Evolutionary conservation across 225 moss, liverwort and hornwort species (phyloP).

Genomic region (Physcomitrium patens): DNA sequence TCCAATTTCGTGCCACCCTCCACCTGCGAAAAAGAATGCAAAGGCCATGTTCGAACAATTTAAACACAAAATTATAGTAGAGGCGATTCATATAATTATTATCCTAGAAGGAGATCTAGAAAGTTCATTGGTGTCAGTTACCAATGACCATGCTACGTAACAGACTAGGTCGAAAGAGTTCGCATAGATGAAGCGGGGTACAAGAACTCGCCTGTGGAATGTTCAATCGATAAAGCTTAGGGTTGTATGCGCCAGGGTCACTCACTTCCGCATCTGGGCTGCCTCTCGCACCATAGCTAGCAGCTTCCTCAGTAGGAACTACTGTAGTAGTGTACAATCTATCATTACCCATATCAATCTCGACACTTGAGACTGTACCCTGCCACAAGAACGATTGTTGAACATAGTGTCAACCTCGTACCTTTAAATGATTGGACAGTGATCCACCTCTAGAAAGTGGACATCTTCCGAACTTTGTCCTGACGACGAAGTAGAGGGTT

Average conservation of each 20-base stretch:
- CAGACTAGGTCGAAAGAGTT: background rate
- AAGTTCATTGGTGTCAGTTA: background rate
- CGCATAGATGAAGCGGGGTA: background rate
- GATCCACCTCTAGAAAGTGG: background rate
- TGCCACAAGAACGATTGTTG: constrained; percentile 21
- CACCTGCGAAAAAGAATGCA: constrained; percentile 45
- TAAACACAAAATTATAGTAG: background rate
- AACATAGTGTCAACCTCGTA: constrained; percentile 11
- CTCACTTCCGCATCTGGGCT: constrained; percentile 54
- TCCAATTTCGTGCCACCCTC: constrained; percentile 55
- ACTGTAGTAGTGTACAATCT: constrained; percentile 69
- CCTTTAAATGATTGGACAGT: background rate
- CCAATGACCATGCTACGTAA: background rate
- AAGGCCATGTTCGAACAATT: constrained; percentile 1
- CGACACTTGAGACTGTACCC: constrained; percentile 71
- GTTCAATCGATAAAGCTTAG: constrained; percentile 67
- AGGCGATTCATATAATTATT: background rate
- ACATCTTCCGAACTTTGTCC: background rate
- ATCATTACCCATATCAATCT: constrained; percentile 67
- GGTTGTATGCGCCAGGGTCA: constrained; percentile 66
- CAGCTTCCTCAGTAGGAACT: constrained; percentile 71
- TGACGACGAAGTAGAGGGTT: background rate
- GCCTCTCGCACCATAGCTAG: constrained; percentile 70
- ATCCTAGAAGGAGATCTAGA: too few species aligned
- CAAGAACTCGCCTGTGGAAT: constrained; percentile 56